A percentile compares a stretch with the other conserved stretches of the same genome.
These are phyloP conservation scores for Talaromyces sp. DNA, from an alignment of 2,329 filamentous ascomycete genomes.

Conservation along the genomic window DNA sequence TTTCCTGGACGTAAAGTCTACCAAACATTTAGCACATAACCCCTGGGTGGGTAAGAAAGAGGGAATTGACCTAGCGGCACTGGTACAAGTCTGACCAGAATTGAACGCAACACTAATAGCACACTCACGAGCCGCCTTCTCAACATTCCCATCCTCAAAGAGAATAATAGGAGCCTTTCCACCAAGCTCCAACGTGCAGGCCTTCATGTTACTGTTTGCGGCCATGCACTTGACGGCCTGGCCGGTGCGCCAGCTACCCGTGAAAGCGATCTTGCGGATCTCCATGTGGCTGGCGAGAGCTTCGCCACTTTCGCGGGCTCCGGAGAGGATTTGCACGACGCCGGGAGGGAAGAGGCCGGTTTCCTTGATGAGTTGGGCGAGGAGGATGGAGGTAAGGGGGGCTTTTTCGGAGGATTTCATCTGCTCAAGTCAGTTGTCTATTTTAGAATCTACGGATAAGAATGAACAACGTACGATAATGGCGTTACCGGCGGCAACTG, in stretches of 20 bases:
- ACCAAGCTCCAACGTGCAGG: constrained; percentile 54
- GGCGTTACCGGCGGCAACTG: constrained; percentile 53
- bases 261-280: constrained; percentile 60
- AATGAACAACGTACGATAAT: constrained; percentile 39
- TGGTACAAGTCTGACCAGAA: constrained; percentile 45
- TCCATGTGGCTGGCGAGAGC: constrained; percentile 54
- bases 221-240: constrained; percentile 58
- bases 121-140: constrained; percentile 30
- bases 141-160: constrained; percentile 54
- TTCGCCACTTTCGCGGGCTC: constrained; percentile 59
- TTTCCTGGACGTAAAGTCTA: constrained; percentile 59
- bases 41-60: too few species aligned
- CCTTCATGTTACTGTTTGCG: constrained; percentile 54
- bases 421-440: background rate
- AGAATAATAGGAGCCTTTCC: constrained; percentile 59
- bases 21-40: constrained; percentile 54
- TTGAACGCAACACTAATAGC: constrained; percentile 53
- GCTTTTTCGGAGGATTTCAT: constrained; percentile 58
- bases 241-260: constrained; percentile 54
- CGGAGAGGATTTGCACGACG: constrained; percentile 56
- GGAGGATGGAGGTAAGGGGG: constrained; percentile 53
- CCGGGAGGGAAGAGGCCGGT: constrained; percentile 59
- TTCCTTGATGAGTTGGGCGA: constrained; percentile 51
- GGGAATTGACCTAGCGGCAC: background rate
- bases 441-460: background rate